Base-by-base conservation (phyloP, 2,329 filamentous ascomycete species). In the Chaetomium olivaceum region DNA sequence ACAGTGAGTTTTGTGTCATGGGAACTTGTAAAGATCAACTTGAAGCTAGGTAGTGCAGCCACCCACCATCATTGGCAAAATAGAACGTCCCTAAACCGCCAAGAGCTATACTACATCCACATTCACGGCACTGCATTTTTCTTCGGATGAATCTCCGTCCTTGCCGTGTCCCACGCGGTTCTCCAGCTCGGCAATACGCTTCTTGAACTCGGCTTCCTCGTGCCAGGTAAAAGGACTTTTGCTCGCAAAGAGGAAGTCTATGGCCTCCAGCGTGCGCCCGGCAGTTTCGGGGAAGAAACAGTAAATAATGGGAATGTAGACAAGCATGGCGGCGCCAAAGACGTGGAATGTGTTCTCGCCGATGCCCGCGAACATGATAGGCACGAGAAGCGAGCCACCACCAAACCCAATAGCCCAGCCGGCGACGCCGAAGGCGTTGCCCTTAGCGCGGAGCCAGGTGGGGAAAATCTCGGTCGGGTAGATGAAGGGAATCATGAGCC, bases 401-500 rank as follows among this genome's bases (percentile, higher is more conserved):
- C 55, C 70, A 69, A 91, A 91, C 0, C 90, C 90, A 59, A 92
- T 91, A 16, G 82, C 86, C 90, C 90, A 93, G 0, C 90, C 90
- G 0, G 91, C 84, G 0, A 92, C 89, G 23, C 90, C 89, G 84
- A 87, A 92, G 0, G 90, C 89, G 67, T 92, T 92, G 6, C 90
- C 90, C 70, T 89, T 89, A 1, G 90, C 90, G 25, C 90, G 84
- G 0, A 91, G 83, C 66, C 89, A 84, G 0, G 91, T 77, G 0
- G 90, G 89, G 71, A 91, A 92, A 63, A 92, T 92, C 73, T 93
- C 89, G 1, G 89, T 88, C 0, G 87, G 88, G 63, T 90, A 90
- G 1, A 68, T 52, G 56, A 55, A 80, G 0, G 85, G 85, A 0
- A 87, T 82, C 0, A 80, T 84, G 7, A 85, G 70, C 81, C 82